These are phyloP conservation scores for Laetiporus sulphureus DNA, from an alignment of 1,284 basidiomycete species.

Conservation along the genomic window DNA sequence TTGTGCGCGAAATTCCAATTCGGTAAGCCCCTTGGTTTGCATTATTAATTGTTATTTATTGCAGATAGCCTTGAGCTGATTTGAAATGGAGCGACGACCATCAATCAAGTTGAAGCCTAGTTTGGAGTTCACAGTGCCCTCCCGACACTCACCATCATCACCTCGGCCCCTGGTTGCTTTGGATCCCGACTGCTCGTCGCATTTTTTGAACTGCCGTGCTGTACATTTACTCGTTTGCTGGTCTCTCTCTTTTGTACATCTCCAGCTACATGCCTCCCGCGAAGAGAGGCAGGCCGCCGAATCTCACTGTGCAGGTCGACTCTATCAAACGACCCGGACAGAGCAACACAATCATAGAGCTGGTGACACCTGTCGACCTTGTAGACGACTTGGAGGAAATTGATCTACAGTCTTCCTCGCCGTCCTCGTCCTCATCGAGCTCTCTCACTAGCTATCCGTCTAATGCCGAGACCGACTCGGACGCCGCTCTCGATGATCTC, in stretches of 20 bases:
- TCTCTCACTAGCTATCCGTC: conserved; percentile 21
- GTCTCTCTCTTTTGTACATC: too few species aligned
- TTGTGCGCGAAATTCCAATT: too few species aligned
- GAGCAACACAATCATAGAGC: conserved; percentile 28
- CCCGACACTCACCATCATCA: neutral
- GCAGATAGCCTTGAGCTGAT: neutral
- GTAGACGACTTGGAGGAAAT: conserved; percentile 17
- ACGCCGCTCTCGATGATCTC: conserved; percentile 41
- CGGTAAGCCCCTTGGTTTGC: too few species aligned
- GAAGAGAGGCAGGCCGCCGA: conserved; percentile 31
- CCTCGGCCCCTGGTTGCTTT: neutral
- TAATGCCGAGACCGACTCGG: conserved; percentile 23
- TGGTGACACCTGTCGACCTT: conserved; percentile 29
- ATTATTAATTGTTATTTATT: too few species aligned
- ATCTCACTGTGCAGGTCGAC: conserved; percentile 27
- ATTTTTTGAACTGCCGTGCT: too few species aligned
- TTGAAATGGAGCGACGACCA: neutral
- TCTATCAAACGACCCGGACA: conserved; percentile 20
- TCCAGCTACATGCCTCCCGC: conserved; percentile 15
- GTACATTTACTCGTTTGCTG: too few species aligned
- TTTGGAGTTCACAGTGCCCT: too few species aligned
- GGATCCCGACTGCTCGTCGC: too few species aligned
- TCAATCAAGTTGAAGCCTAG: neutral
- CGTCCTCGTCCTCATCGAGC: conserved; percentile 28
- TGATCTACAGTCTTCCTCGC: conserved; percentile 24